Percentiles rank a stretch among this genome's conserved stretches.
These are phyloP conservation scores for Coffea canephora DNA, from an alignment of 257 asterid species.

Conservation along the genomic window DNA sequence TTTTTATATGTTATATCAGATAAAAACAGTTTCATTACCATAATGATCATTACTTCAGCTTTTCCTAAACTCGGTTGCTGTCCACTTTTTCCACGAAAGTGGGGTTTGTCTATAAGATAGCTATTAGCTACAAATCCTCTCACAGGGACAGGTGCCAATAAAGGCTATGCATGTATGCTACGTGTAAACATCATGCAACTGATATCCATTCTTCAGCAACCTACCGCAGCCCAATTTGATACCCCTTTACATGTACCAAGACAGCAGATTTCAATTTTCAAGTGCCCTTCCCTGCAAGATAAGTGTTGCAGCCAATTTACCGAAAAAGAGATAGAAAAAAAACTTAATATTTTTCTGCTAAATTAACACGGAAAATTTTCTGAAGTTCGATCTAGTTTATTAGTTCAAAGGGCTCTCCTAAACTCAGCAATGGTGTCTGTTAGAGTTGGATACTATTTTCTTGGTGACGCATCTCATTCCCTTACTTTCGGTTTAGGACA, in stretches of 20 bases:
- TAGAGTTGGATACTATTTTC: conserved; percentile 16
- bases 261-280: not conserved
- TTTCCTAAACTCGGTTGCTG: not conserved
- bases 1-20: too few relatives aligned
- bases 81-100: not conserved
- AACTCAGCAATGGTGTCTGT: conserved; percentile 26
- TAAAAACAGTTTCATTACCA: too few relatives aligned
- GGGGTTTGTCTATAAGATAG: not conserved
- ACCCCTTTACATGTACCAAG: not conserved
- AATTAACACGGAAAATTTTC: not conserved
- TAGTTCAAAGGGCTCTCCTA: not conserved
- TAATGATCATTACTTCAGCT: too few relatives aligned
- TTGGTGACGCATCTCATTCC: conserved; percentile 32
- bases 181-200: conserved; percentile 30
- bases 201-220: not conserved
- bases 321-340: too few relatives aligned
- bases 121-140: not conserved
- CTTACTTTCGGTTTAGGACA: conserved; percentile 10
- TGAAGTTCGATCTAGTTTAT: not conserved
- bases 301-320: too few relatives aligned
- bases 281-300: not conserved
- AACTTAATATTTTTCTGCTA: not conserved
- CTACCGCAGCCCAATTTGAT: not conserved
- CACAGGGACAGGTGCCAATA: not conserved
- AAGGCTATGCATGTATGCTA: conserved; percentile 43